A percentile compares a stretch with the other conserved stretches of the same genome.
phyloP scores from a whole-genome alignment of 495 filamentous ascomycete genomes.

The Symbiotaphrina buchneri region DNA sequence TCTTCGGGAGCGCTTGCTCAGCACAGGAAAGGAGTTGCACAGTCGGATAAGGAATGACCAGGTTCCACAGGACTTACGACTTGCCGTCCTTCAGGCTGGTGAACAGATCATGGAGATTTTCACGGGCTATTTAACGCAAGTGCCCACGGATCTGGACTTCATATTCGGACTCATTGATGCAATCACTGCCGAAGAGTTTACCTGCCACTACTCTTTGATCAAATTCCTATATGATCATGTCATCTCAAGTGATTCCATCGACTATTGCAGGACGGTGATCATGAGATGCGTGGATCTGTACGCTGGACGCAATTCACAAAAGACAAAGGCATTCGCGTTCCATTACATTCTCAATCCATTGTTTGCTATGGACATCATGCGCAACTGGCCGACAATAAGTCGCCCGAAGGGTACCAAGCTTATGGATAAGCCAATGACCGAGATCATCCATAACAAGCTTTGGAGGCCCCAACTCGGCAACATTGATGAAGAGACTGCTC shows the following conservation, averaged over 20 bases:
- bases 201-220: slow-evolving; percentile 49
- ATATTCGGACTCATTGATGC: slow-evolving; percentile 77
- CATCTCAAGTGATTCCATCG: slow-evolving; percentile 64
- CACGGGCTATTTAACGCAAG: slow-evolving; percentile 49
- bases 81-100: slow-evolving; percentile 73
- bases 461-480: slow-evolving; percentile 81
- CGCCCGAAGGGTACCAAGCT: slow-evolving; percentile 41
- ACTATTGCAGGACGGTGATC: slow-evolving; percentile 70
- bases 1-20: slow-evolving; percentile 44
- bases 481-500: slow-evolving; percentile 60
- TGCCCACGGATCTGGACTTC: slow-evolving; percentile 61
- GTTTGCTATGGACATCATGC: slow-evolving; percentile 87
- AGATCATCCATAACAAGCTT: slow-evolving; percentile 77
- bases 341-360: slow-evolving; percentile 89
- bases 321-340: slow-evolving; percentile 82
- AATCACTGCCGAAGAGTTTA: slow-evolving; percentile 62
- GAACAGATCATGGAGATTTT: slow-evolving; percentile 79
- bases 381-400: slow-evolving; percentile 29
- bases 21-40: slow-evolving; percentile 50
- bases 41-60: slow-evolving; percentile 40
- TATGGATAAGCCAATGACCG: slow-evolving; percentile 73
- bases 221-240: slow-evolving; percentile 69
- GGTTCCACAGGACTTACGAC: slow-evolving; percentile 44
- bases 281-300: slow-evolving; percentile 79
- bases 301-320: slow-evolving; percentile 51